Conservation (phyloP, 805 yeast genomes). For the Priceomyces melissophilus region DNA sequence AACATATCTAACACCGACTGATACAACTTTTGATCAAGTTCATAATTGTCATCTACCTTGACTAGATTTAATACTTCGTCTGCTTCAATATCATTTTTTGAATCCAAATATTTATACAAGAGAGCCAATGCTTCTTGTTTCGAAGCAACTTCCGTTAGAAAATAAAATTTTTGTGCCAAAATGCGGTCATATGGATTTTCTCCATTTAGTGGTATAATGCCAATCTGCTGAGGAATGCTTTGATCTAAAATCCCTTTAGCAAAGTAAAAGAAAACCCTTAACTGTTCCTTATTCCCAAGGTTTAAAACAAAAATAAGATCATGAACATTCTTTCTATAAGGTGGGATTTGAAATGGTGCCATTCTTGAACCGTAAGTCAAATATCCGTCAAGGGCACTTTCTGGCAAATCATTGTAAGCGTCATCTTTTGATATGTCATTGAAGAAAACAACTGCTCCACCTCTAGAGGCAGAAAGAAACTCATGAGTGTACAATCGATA, state of each 20-base stretch:
- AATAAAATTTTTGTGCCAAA: slow-evolving; percentile 33
- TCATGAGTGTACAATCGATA: slow-evolving; percentile 26
- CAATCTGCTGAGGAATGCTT: slow-evolving; percentile 75
- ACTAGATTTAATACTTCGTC: slow-evolving; percentile 18
- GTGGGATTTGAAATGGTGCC: slow-evolving; percentile 61
- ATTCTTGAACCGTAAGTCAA: slow-evolving; percentile 26
- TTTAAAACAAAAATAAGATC: slow-evolving; percentile 68
- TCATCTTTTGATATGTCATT: slow-evolving; percentile 72
- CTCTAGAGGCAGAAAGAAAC: slow-evolving; percentile 15
- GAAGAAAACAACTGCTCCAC: slow-evolving; percentile 57
- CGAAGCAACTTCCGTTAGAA: slow-evolving; percentile 25
- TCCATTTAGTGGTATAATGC: slow-evolving; percentile 63
- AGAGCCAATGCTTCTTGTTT: slow-evolving; percentile 37
- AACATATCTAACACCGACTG: slow-evolving; percentile 20
- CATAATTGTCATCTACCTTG: slow-evolving; percentile 14
- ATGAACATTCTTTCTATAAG: slow-evolving; percentile 68
- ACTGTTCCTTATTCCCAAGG: slow-evolving; percentile 50
- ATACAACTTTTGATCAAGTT: slow-evolving; percentile 15
- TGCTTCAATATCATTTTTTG: slow-evolving; percentile 22
- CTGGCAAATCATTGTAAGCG: slow-evolving; percentile 45
- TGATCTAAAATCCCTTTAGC: slow-evolving; percentile 48
- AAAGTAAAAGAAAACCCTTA: slow-evolving; percentile 48
- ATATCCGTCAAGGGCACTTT: slow-evolving; percentile 45
- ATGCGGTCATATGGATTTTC: slow-evolving; percentile 23
- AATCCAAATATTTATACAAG: slow-evolving; percentile 33